Conservation (phyloP, 495 filamentous ascomycete species). For the Letharia columbiana region DNA sequence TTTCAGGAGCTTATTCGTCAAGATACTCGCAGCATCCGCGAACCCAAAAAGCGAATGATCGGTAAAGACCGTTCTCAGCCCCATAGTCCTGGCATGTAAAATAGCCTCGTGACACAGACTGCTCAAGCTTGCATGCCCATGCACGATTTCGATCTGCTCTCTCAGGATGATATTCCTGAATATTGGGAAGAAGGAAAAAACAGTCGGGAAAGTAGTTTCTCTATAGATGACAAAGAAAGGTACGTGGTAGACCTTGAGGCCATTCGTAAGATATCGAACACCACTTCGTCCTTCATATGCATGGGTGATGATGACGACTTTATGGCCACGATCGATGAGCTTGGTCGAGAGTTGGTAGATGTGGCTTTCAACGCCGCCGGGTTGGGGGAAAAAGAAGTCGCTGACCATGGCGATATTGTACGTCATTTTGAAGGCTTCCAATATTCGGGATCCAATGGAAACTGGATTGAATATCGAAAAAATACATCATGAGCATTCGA, state of each 20-base stretch:
- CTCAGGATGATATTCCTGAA: constrained; percentile 92
- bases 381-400: constrained; percentile 98
- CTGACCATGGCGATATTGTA: constrained; percentile 91
- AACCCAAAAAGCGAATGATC: constrained; percentile 98
- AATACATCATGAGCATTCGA: background rate
- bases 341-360: constrained; percentile 97
- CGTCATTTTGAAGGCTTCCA: constrained; percentile 38
- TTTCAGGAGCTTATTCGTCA: constrained; percentile 94
- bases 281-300: constrained; percentile 87
- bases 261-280: constrained; percentile 95
- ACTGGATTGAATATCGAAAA: background rate
- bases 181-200: constrained; percentile 96
- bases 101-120: constrained; percentile 93
- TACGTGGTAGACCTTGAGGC: constrained; percentile 95
- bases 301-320: constrained; percentile 96
- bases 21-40: constrained; percentile 88
- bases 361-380: constrained; percentile 90
- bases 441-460: background rate
- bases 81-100: constrained; percentile 92
- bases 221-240: constrained; percentile 94
- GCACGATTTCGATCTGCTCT: constrained; percentile 91
- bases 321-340: constrained; percentile 92
- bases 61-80: constrained; percentile 87
- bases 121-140: constrained; percentile 87
- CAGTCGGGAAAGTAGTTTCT: constrained; percentile 88